A percentile compares a stretch with the other conserved stretches of the same genome.
These are phyloP conservation scores for Porogramme epimiltina DNA, from an alignment of 1,284 basidiomycete species.

Conservation along the genomic window DNA sequence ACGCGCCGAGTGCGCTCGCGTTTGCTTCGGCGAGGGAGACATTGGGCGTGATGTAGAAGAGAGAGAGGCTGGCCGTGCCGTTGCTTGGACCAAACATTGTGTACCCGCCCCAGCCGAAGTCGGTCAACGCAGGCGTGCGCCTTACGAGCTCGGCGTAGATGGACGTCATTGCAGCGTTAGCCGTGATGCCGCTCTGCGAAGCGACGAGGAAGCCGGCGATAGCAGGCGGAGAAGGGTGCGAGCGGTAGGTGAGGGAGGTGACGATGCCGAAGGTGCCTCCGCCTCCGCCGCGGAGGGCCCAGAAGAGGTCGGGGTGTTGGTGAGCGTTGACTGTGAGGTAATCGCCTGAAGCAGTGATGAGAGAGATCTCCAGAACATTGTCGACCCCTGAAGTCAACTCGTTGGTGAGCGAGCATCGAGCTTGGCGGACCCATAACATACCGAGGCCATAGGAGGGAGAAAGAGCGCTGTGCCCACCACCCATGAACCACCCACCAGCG, in stretches of 20 bases:
- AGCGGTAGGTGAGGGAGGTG: constrained; percentile 41
- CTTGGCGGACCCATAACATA: constrained; percentile 10
- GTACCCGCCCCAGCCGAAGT: constrained; percentile 29
- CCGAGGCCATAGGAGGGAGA: constrained; percentile 47
- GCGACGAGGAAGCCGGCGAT: constrained; percentile 24
- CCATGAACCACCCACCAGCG: constrained; percentile 43
- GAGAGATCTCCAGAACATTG: constrained; percentile 41
- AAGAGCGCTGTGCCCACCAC: constrained; percentile 43
- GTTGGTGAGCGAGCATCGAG: neutral
- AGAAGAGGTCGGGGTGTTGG: constrained; percentile 47
- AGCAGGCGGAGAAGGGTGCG: constrained; percentile 36
- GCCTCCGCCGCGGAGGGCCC: constrained; percentile 54
- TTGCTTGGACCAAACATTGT: neutral
- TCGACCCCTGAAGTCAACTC: constrained; percentile 46
- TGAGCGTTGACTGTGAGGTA: constrained; percentile 37
- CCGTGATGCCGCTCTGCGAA: constrained; percentile 16
- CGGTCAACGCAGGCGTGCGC: constrained; percentile 21
- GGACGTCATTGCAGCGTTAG: constrained; percentile 12
- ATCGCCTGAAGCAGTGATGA: constrained; percentile 40
- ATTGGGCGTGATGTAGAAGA: constrained; percentile 31
- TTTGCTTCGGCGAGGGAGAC: constrained; percentile 33
- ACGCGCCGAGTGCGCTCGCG: constrained; percentile 31
- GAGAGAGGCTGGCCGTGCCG: constrained; percentile 1
- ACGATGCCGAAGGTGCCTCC: constrained; percentile 47
- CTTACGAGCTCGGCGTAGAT: constrained; percentile 25